Evolutionary conservation across 352 stramenopile species (phyloP).

Genomic region (Globisporangium cederbergense): DNA sequence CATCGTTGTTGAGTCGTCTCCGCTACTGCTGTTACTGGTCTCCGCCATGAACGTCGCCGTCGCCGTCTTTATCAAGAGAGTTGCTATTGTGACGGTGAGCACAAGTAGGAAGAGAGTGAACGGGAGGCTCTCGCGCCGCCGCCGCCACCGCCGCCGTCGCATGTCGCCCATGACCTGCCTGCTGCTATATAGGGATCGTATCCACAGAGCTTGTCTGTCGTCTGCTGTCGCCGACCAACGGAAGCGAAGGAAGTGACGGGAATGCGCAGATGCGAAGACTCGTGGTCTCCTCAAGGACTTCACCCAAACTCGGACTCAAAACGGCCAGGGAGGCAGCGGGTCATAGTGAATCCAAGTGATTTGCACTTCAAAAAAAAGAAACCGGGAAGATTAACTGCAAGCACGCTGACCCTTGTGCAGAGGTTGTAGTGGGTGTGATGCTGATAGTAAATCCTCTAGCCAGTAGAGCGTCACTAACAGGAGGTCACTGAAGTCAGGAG

Average conservation of each 20-base stretch:
- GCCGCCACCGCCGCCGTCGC: background rate
- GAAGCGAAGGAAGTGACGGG: background rate
- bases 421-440: background rate
- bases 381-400: background rate
- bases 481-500: too few relatives aligned
- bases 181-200: background rate
- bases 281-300: background rate
- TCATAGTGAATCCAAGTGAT: background rate
- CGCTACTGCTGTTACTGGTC: background rate
- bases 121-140: background rate
- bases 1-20: constrained; percentile 10
- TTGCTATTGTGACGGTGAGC: background rate
- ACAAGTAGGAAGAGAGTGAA: background rate
- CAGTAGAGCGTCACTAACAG: too few relatives aligned
- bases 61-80: background rate
- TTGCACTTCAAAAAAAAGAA: constrained; percentile 3
- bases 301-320: background rate
- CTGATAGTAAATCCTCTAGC: background rate
- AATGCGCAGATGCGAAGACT: background rate
- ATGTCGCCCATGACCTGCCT: background rate
- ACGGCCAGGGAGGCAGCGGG: background rate
- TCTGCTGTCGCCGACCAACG: background rate
- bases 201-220: too few relatives aligned
- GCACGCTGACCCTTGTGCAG: background rate
- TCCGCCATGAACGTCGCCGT: background rate